Base-by-base conservation (phyloP, 345 rosid genomes). In the Fremontodendron californicum region DNA sequence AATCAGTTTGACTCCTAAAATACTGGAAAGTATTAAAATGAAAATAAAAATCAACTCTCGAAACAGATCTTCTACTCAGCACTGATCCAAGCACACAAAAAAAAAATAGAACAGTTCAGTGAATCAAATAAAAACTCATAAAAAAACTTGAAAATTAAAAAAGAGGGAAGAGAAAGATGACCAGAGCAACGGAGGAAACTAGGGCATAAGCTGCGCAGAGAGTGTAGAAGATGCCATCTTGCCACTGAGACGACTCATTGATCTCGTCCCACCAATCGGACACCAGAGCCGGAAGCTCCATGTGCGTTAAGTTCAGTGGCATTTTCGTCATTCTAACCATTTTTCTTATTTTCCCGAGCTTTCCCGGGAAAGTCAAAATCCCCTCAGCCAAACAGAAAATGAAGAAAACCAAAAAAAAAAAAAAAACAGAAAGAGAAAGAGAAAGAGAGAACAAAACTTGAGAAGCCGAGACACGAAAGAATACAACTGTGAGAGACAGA, bases 151-250 rank as follows among this genome's bases (percentile, higher is more conserved):
- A 64, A 64, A 64, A 7, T 7, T 16, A n/a, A 1, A 48, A 48
- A 6, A 37, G 39, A 46, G 6, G 16, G 6, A 58, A 60, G 52
- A 40, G 18, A 71, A 33, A 35, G 45, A 23, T 15, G 7, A 77
- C 79, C 66, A 77, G 66, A 67, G 79, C 79, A 66, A 77, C 79
- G 43, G 74, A 9, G 74, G 99, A 96, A 69, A 96, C 99, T 45
- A 96, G 96, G 29, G 97, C 96, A 78, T 93, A 96, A 84, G 96
- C 90, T 35, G 89, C 99, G 67, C 95, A 93, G 27, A 96, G 98
- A 81, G 95, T 67, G 81, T 86, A 96, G 79, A 90, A 96, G 82
- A 96, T 87, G 84, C 97, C 98, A 79, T 96, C 97, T 76, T 96
- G 99, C 98, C 99, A 96, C 70, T 75, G 85, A 79, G 85, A 57